These are phyloP conservation scores for Quercus parvula DNA, from an alignment of 306 rosid genomes.

Conservation along the genomic window DNA sequence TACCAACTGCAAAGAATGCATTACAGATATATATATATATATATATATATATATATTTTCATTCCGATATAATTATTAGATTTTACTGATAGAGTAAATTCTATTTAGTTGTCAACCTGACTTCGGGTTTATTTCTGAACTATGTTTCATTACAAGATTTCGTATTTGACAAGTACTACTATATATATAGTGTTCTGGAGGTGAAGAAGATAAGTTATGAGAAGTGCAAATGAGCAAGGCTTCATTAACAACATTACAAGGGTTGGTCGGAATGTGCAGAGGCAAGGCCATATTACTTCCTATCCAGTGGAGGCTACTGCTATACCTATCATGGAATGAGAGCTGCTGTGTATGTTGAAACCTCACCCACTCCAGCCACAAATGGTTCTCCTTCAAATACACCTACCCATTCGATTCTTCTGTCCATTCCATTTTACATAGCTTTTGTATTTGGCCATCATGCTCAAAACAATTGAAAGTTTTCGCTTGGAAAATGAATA, in stretches of 20 bases:
- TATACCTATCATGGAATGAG: slow-evolving; percentile 50
- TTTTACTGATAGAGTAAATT: no score
- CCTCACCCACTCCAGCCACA: not conserved
- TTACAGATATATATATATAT: no score
- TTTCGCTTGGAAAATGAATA: no score
- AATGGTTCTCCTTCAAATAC: slow-evolving; percentile 2
- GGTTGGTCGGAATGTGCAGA: slow-evolving; percentile 75
- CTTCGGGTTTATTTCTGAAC: no score
- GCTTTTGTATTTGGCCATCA: not conserved
- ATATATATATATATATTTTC: no score
- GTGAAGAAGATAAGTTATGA: slow-evolving; percentile 68
- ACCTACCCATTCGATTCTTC: not conserved
- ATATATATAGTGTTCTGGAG: slow-evolving; percentile 47
- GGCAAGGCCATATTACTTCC: slow-evolving; percentile 49
- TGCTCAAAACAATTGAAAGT: not conserved
- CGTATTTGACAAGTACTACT: slow-evolving; percentile 55
- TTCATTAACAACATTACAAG: slow-evolving; percentile 59
- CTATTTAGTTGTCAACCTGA: no score
- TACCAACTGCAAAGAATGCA: no score
- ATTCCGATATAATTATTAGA: no score
- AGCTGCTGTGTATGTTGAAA: slow-evolving; percentile 35
- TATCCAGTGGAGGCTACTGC: slow-evolving; percentile 65
- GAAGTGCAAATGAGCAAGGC: slow-evolving; percentile 43
- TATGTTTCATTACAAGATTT: slow-evolving; percentile 35
- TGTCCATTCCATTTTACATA: slow-evolving; percentile 22